Base-by-base conservation (phyloP, 2,329 filamentous ascomycete species). In the Elsinoe perseae region DNA sequence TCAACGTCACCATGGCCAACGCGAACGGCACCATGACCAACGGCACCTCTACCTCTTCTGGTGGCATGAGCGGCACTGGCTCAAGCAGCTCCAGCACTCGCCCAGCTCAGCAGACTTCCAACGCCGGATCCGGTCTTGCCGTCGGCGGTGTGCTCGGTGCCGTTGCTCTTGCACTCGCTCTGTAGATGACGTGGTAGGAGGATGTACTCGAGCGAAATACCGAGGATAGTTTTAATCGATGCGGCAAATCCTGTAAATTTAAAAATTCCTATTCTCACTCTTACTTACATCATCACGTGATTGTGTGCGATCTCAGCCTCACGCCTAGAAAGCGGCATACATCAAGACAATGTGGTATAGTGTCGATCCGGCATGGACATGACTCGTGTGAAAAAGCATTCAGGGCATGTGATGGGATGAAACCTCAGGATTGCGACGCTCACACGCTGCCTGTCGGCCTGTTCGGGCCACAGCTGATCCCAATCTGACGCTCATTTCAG, bases 1-100 rank as follows among this genome's bases (percentile, higher is more conserved):
- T 30, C 52, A 59, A 57, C 55, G 50, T 50, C 21, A 59, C 56
- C 57, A 42, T 40, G 23, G 53, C 36, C 53, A 48, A 48, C 53
- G 28, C 53, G 12, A 44, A 42, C 36, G 38, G 36, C 25, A 32
- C 56, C 8, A 36, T 34, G 23, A 23, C 50, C 52, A 57, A 56
- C 59, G 25, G 25, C 7, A 38, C 58, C 9, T 34, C 34, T 25
- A 54, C 20, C 25, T 20, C 12, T 18, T 36, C 32, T 36, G 43
- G 48, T 32, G 12, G 23, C 53, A 44, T 44, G 28, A 36, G n/a
- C 40, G 52, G 52, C 43, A 44, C 38, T 7, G 23, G 46, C 16
- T 46, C 42, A 14, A 32, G 42, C 36, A 27, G 34, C 21, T 46
- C 57, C 10, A 30, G 50, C 18, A 53, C 55, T 6, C 40, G 36